Evolutionary conservation across 139 green algal species (phyloP).

Genomic region (Coccomyxa sp.): DNA sequence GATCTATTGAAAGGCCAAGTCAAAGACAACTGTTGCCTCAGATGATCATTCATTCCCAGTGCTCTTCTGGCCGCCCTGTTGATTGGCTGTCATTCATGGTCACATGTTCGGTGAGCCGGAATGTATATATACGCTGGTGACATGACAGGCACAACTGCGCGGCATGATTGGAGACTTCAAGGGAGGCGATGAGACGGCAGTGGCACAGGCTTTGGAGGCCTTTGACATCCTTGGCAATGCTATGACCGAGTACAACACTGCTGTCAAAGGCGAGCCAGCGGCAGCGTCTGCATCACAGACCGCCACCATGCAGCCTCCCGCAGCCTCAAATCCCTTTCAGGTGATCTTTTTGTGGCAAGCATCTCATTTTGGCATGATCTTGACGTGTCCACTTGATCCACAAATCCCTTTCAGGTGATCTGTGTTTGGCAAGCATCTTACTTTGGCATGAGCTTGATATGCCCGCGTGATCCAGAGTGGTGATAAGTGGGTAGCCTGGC

Average conservation of each 20-base stretch:
- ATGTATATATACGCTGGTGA: neutral
- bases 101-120: neutral
- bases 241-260: slow-evolving; percentile 24
- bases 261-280: neutral
- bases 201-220: slow-evolving; percentile 30
- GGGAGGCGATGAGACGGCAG: slow-evolving; percentile 26
- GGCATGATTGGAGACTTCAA: slow-evolving; percentile 50
- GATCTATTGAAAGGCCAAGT: too few relatives aligned
- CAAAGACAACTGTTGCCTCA: too few relatives aligned
- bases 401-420: slow-evolving; percentile 7
- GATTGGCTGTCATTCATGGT: neutral
- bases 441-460: neutral
- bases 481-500: too few relatives aligned
- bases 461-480: neutral
- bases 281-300: slow-evolving; percentile 5
- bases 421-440: neutral
- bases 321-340: slow-evolving; percentile 7
- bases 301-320: neutral
- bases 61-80: neutral
- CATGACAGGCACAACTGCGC: slow-evolving; percentile 38
- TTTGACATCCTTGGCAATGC: slow-evolving; percentile 40
- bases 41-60: neutral
- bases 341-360: neutral
- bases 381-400: neutral
- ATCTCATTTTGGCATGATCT: neutral